Evolutionary conservation across 2,329 filamentous ascomycete genomes (phyloP).

Genomic region (Xylariaceae sp.): DNA sequence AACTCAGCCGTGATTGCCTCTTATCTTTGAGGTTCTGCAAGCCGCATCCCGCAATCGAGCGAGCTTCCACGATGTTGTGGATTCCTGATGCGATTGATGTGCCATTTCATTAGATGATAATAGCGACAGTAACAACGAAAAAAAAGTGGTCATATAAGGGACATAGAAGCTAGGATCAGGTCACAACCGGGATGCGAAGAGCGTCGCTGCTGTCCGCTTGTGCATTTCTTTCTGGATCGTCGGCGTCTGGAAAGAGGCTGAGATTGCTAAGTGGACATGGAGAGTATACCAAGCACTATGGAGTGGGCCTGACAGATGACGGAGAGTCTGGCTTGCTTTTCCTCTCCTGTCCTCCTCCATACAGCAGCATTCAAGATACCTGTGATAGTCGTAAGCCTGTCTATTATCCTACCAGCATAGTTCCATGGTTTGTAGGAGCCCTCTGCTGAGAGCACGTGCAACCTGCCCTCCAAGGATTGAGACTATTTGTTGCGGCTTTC

Average conservation of each 20-base stretch:
- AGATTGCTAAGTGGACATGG: not conserved
- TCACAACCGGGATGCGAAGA: too few relatives aligned
- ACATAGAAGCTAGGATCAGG: too few relatives aligned
- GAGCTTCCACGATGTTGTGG: too few relatives aligned
- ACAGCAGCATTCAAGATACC: constrained; percentile 27
- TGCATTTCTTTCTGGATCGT: constrained; percentile 31
- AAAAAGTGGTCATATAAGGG: too few relatives aligned
- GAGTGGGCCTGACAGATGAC: constrained; percentile 26
- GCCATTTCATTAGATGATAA: too few relatives aligned
- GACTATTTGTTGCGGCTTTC: constrained; percentile 10
- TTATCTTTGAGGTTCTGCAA: too few relatives aligned
- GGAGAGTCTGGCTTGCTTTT: constrained; percentile 26
- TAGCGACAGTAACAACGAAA: too few relatives aligned
- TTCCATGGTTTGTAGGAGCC: constrained; percentile 26
- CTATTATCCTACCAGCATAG: constrained; percentile 24
- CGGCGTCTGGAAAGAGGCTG: constrained; percentile 13
- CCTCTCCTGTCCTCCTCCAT: constrained; percentile 23
- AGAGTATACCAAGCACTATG: constrained; percentile 24
- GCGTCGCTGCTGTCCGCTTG: constrained; percentile 30
- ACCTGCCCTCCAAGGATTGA: constrained; percentile 17
- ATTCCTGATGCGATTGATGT: too few relatives aligned
- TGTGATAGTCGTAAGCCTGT: constrained; percentile 26
- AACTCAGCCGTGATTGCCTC: too few relatives aligned
- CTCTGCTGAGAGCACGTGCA: constrained; percentile 26
- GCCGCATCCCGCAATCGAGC: too few relatives aligned